Evolutionary conservation across 1,139 yeast genomes (phyloP).

Genomic region (Candida glucosophila): DNA sequence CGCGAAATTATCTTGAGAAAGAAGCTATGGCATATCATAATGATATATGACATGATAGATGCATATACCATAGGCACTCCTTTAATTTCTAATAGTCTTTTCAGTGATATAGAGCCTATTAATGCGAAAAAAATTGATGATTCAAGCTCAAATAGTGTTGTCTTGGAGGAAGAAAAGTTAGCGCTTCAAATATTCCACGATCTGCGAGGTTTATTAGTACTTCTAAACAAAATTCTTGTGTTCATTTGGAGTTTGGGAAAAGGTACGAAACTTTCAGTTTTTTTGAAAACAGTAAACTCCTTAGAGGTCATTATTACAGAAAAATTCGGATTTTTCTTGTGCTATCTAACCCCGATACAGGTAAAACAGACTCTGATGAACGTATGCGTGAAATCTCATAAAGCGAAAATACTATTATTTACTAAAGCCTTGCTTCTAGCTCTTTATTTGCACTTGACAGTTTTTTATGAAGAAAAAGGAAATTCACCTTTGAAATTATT

Average conservation of each 20-base stretch:
- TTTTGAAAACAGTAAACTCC: background rate
- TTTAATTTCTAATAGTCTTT: conserved; percentile 1
- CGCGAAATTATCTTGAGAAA: conserved; percentile 4
- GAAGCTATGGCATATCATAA: conserved; percentile 4
- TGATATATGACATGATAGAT: conserved; percentile 1
- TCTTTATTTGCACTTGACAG: background rate
- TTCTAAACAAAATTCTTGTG: background rate
- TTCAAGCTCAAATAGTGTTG: conserved; percentile 1
- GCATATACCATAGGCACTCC: conserved; percentile 1
- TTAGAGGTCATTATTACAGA: background rate
- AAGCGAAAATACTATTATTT: background rate
- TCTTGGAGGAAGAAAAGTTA: background rate
- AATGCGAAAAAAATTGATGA: conserved; percentile 1
- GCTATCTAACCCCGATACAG: background rate
- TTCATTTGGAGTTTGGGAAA: background rate
- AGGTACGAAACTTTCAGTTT: background rate
- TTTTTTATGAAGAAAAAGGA: background rate
- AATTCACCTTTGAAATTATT: background rate
- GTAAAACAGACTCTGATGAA: background rate
- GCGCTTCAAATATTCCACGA: too few relatives aligned
- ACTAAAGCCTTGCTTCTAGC: background rate
- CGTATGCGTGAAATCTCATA: background rate
- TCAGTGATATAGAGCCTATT: background rate
- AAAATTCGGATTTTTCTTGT: background rate
- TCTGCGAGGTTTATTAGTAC: too few relatives aligned